These are phyloP conservation scores for Trichosanthes cucumerina DNA, from an alignment of 306 rosid genomes.

Conservation along the genomic window DNA sequence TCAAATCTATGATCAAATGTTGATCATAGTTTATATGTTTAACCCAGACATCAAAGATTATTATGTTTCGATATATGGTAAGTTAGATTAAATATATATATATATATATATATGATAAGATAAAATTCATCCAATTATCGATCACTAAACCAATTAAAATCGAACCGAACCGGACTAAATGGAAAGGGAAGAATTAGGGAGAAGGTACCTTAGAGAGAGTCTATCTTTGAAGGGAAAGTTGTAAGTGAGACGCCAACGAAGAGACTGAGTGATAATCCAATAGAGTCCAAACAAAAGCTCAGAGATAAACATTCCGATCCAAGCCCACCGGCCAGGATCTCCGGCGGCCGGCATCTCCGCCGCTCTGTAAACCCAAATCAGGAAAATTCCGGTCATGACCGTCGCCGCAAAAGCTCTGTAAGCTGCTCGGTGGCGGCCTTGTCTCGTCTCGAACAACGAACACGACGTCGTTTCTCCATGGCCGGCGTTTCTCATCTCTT, in stretches of 20 bases:
- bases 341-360: constrained; percentile 6
- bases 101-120: no score
- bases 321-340: constrained; percentile 17
- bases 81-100: no score
- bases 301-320: constrained; percentile 25
- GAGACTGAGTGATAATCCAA: constrained; percentile 57
- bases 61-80: no score
- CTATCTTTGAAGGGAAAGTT: constrained; percentile 28
- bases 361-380: constrained; percentile 46
- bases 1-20: no score
- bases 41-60: no score
- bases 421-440: constrained; percentile 15
- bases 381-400: constrained; percentile 22
- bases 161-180: neutral
- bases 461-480: neutral
- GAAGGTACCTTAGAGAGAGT: constrained; percentile 35
- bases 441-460: constrained; percentile 28
- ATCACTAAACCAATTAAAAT: no score
- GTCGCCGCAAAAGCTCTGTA: constrained; percentile 25
- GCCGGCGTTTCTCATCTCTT: constrained; percentile 3
- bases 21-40: no score
- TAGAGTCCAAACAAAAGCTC: constrained; percentile 39
- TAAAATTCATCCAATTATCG: no score
- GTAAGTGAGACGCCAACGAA: constrained; percentile 29
- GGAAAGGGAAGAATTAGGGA: neutral